A percentile compares a stretch with the other conserved stretches of the same genome.
Evolutionary conservation across 495 filamentous ascomycete genomes (phyloP).

Genomic region (Alectoria sarmentosa): DNA sequence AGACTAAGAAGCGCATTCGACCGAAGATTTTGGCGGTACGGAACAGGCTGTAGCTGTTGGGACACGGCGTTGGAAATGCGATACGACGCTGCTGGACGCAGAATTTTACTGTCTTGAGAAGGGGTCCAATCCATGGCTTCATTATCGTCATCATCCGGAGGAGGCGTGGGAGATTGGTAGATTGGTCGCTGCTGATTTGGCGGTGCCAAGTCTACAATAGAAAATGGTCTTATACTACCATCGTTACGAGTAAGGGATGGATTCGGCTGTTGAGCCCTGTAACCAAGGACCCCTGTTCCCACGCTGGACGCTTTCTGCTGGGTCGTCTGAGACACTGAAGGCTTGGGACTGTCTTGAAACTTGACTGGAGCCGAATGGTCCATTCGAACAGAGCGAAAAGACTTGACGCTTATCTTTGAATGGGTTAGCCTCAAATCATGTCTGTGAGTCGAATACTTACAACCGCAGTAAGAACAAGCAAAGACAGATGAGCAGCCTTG

Average conservation of each 20-base stretch:
- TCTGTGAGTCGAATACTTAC: constrained; percentile 43
- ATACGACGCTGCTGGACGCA: constrained; percentile 40
- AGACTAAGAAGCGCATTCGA: constrained; percentile 56
- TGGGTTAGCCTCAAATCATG: constrained; percentile 8
- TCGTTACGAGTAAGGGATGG: constrained; percentile 7
- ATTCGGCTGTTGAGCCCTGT: constrained; percentile 11
- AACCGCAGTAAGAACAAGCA: constrained; percentile 38
- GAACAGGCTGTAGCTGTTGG: constrained; percentile 39
- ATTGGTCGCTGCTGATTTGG: constrained; percentile 27
- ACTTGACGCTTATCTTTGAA: constrained; percentile 35
- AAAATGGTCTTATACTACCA: constrained; percentile 32
- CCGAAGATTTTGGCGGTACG: constrained; percentile 58
- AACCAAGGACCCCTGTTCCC: constrained; percentile 22
- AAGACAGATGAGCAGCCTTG: constrained; percentile 32
- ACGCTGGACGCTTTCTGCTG: constrained; percentile 26
- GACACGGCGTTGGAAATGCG: constrained; percentile 29
- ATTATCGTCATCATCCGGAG: constrained; percentile 42
- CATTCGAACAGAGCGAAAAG: constrained; percentile 44
- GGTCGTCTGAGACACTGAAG: constrained; percentile 30
- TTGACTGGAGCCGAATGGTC: constrained; percentile 53
- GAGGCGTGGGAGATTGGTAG: constrained; percentile 35
- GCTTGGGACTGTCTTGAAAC: constrained; percentile 41
- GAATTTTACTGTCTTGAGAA: constrained; percentile 38
- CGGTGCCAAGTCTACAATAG: constrained; percentile 36
- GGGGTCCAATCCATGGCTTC: constrained; percentile 79